These are phyloP conservation scores for Chalciporus pseudorubinellus DNA, from an alignment of 768 basidiomycete genomes.

Conservation along the genomic window DNA sequence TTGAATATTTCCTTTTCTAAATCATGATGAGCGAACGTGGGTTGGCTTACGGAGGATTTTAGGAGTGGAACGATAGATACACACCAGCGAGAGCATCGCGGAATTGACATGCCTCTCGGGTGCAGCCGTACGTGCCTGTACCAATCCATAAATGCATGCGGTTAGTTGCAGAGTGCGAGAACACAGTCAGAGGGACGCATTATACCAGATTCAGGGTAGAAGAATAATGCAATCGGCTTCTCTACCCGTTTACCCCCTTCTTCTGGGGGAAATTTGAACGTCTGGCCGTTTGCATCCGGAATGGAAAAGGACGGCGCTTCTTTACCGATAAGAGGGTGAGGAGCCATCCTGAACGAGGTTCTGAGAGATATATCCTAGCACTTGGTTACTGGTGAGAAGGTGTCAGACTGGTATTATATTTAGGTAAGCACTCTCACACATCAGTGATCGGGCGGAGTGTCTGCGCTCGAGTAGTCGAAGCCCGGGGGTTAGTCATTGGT, in stretches of 20 bases:
- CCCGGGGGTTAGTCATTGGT: no score
- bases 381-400: conserved; percentile 2
- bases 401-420: background rate
- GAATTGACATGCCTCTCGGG: conserved; percentile 78
- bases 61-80: conserved; percentile 17
- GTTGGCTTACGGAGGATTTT: background rate
- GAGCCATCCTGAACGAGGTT: conserved; percentile 35
- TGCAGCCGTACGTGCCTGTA: conserved; percentile 73
- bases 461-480: no score
- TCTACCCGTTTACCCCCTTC: conserved; percentile 35
- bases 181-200: conserved; percentile 7
- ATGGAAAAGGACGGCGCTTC: conserved; percentile 66
- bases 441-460: no score
- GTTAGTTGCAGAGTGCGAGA: background rate
- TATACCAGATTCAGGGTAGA: conserved; percentile 71
- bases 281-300: conserved; percentile 58
- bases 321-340: conserved; percentile 57
- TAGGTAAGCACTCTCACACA: conserved; percentile 9
- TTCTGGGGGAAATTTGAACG: conserved; percentile 59
- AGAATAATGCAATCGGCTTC: conserved; percentile 70
- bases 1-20: conserved; percentile 66
- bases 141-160: background rate
- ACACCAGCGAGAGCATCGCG: conserved; percentile 71
- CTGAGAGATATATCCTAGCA: background rate
- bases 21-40: background rate